Conservation (phyloP, 2,329 filamentous ascomycete species). For the Monascus ruber region DNA sequence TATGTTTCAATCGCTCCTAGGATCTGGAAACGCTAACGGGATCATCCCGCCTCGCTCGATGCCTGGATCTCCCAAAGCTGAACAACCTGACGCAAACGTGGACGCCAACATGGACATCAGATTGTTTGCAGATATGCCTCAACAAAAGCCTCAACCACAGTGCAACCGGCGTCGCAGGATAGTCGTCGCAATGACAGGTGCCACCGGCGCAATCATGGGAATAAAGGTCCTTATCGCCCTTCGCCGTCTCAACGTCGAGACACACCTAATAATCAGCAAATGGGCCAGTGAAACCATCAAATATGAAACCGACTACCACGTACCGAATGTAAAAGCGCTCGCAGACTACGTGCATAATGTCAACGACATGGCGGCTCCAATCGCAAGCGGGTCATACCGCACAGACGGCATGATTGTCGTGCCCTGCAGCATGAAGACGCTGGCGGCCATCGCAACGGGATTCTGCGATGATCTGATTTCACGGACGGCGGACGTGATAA, state of each 20-base stretch:
- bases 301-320: conserved; percentile 26
- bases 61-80: neutral
- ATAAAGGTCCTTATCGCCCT: conserved; percentile 28
- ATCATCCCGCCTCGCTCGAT: neutral
- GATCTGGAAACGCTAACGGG: conserved; percentile 1
- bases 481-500: conserved; percentile 28
- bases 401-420: conserved; percentile 33
- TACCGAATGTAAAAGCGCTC: conserved; percentile 17
- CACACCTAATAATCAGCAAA: conserved; percentile 32
- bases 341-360: conserved; percentile 21
- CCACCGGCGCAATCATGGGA: conserved; percentile 30
- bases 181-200: conserved; percentile 36
- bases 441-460: conserved; percentile 25
- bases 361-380: conserved; percentile 28
- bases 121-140: no score
- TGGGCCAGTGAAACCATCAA: conserved; percentile 34
- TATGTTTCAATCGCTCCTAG: no score
- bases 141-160: no score
- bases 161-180: conserved; percentile 11
- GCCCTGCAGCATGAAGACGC: conserved; percentile 34
- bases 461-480: conserved; percentile 32
- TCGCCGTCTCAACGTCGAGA: conserved; percentile 30
- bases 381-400: conserved; percentile 29
- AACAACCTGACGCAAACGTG: no score
- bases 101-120: no score